phyloP scores from a whole-genome alignment of 352 stramenopile genomes.

The Phytophthora tentaculata region DNA sequence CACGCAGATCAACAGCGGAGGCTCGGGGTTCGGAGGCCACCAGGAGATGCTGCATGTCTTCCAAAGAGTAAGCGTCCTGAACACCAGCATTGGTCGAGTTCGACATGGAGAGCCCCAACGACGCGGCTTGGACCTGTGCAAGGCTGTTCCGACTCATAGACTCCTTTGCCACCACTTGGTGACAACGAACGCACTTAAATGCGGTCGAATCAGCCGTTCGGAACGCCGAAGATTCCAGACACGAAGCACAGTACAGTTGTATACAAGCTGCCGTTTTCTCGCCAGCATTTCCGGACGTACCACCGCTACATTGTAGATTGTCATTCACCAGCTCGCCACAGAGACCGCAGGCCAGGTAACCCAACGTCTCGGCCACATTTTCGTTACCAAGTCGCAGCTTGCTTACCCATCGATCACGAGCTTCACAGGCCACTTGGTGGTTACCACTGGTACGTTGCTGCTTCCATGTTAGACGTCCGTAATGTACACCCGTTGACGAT shows the following conservation, averaged over 20 bases:
- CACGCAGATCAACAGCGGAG: constrained; percentile 49
- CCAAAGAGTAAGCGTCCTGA: constrained; percentile 37
- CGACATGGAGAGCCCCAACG: constrained; percentile 53
- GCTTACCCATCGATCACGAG: constrained; percentile 49
- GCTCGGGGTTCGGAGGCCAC: constrained; percentile 43
- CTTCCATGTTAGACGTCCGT: constrained; percentile 52
- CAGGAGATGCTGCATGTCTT: constrained; percentile 58
- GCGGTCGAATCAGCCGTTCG: constrained; percentile 24
- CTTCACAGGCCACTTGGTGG: constrained; percentile 33
- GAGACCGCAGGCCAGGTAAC: constrained; percentile 68
- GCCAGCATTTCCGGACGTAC: constrained; percentile 10
- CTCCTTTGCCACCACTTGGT: constrained; percentile 42
- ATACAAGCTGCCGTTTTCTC: constrained; percentile 42
- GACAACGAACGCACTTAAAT: constrained; percentile 67
- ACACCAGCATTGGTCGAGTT: constrained; percentile 12
- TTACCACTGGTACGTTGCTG: constrained; percentile 35
- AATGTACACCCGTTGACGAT: constrained; percentile 28
- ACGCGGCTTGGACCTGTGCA: constrained; percentile 64
- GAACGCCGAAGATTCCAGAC: constrained; percentile 46
- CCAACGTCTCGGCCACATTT: constrained; percentile 54
- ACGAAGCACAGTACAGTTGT: constrained; percentile 77
- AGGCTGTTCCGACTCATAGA: constrained; percentile 70
- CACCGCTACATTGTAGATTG: constrained; percentile 68
- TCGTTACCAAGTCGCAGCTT: constrained; percentile 49
- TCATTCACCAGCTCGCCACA: constrained; percentile 80